Evolutionary conservation across 2,329 filamentous ascomycete species (phyloP), one percentile per base, ranked within the genome.

Genomic region (Penicillium olsonii): DNA sequence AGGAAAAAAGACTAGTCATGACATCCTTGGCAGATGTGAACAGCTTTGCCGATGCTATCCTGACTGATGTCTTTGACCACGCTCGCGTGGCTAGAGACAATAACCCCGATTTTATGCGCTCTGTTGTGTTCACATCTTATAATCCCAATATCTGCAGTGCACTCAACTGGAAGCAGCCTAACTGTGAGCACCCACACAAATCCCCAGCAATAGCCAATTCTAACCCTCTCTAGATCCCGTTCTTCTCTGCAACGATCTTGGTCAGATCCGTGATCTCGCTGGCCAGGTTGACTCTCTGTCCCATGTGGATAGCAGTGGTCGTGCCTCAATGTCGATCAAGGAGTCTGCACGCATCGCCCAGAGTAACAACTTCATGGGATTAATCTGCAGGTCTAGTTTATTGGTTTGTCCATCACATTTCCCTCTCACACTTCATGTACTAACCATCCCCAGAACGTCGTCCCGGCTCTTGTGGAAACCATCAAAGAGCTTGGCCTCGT

Each of bases 111-210:
- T 83, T 85, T 14, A 85, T 94, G 59, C 81, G 92, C 34, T 95
- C 90, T 11, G 87, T 99, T 44, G 90, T 96, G 10, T 96, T 99
- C 69, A 95, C 90, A 62, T 95, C 90, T 18, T 96, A 92, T 71
- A 96, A 95, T 67, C 80, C 89, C 11, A 87, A 87, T 56, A 83
- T 97, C 17, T 99, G 94, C 73, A 95, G 90, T 14, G 92, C 92
- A 5, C 75, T 99, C 62, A 99, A 99, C 72, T 99, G 94, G 94
- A 99, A 99, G 71, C 94, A 99, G 70, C 94, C 94, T 2, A 99
- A 97, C 67, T 99, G 84, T 86, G 68, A 73, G 82, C 27, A 5
- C n/a, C 9, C 5, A 17, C n/a, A 11, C 20, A 31, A 33, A 2
- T 2, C 17, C 19, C 20, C 31, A 12, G 10, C 18, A 9, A 24